Base-by-base conservation (phyloP, 768 basidiomycete genomes). In the Amanita phalloides region DNA sequence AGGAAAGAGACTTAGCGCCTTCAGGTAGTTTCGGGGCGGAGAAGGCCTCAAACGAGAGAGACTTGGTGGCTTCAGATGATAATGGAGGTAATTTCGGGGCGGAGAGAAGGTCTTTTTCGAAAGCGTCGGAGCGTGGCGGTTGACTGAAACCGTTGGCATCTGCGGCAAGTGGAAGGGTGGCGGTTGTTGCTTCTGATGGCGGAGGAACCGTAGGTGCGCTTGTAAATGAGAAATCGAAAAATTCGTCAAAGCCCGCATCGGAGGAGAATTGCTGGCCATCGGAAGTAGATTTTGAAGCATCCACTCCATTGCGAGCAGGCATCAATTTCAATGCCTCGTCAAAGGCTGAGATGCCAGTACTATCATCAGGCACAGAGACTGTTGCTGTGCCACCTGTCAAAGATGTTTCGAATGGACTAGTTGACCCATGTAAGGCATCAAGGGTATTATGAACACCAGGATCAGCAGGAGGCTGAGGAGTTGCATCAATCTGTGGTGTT, bases 241-340 rank as follows among this genome's bases (percentile, higher is more conserved):
- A 71, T 52, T 75, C 74, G 17, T 76, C 74, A 41, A 75, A 75
- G 13, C 64, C 77, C 42, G 78, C 70, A 49, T 84, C 85, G 51
- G 90, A 89, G 3, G 80, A 73, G 57, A 87, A 79, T 21, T 43
- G 39, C 3, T 41, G 28, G 20, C 38, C 25, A 21, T 28, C n/a
- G 41, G 49, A 14, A 28, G 33, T 41, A 1, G 71, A 55, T 9
- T 76, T 59, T 8, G 65, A 57, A 7, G 65, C 60, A 35, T 64
- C 68, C 30, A 63, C 61, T 43, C 38, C 49, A 7, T 20, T 45
- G 6, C 30, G 51, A 9, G 26, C 9, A 0, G 78, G 65, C 20
- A 78, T 66, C 55, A 76, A 79, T 14, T 80, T 77, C 61, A 90
- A 72, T 0, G 84, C 82, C 61, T 88, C 86, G 59, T 90, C 87